Evolutionary conservation across 768 basidiomycete genomes (phyloP), one percentile per base, ranked within the genome.

Genomic region (Auriculariales sp.): DNA sequence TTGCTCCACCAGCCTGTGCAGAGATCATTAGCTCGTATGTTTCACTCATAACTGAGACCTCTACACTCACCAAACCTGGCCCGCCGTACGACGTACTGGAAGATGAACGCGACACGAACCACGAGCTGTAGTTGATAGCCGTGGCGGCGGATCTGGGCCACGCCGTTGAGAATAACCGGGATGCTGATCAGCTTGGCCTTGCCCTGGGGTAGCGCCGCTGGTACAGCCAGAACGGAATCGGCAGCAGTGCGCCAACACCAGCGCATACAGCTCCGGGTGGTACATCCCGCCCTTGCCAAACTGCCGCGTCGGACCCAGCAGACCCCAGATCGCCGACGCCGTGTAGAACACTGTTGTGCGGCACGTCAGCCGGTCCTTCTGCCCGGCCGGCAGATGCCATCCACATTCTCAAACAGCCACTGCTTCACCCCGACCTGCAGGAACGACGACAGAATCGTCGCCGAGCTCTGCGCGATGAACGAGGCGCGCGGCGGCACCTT

Each of bases 1-100:
- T 89, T 87, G 66, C 78, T 79, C 89, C 89, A 92, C 89, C 89
- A 92, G 25, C 77, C n/a, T n/a, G n/a, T n/a, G n/a, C n/a, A n/a
- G n/a, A n/a, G n/a, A n/a, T n/a, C n/a, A n/a, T n/a, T n/a, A n/a
- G n/a, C n/a, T n/a, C n/a, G n/a, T n/a, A n/a, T n/a, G n/a, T n/a
- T n/a, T n/a, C n/a, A n/a, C n/a, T n/a, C n/a, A n/a, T n/a, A n/a
- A n/a, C n/a, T n/a, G n/a, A n/a, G n/a, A n/a, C n/a, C n/a, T n/a
- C n/a, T n/a, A n/a, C n/a, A n/a, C n/a, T n/a, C n/a, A n/a, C n/a
- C 76, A 63, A 88, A 88, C 59, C 81, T 79, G 55, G 68, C 68
- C 63, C 79, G 78, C 55, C 85, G 66, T 48, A 88, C 71, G 50
- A 81, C 58, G 62, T 81, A 89, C 61, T 90, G 94, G 77, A 95